Evolutionary conservation across 805 yeast genomes (phyloP).

Genomic region (Cyberlindnera maclurae): DNA sequence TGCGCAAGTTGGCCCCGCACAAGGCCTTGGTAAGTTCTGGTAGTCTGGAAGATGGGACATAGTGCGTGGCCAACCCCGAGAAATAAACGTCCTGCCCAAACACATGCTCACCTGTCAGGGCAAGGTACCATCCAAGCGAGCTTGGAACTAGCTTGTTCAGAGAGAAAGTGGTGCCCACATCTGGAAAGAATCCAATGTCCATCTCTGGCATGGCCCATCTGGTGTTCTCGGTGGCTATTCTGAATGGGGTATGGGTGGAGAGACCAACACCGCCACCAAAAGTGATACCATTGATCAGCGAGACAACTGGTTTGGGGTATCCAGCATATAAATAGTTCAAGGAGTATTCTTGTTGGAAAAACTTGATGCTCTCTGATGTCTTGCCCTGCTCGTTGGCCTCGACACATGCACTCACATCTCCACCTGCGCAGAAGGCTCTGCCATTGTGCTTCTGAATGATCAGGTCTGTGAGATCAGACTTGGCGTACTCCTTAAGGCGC

Average conservation of each 20-base stretch:
- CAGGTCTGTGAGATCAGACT: conserved; percentile 55
- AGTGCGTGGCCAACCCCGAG: conserved; percentile 88
- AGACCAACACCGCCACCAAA: conserved; percentile 99
- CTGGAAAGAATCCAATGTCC: conserved; percentile 93
- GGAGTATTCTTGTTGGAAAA: conserved; percentile 76
- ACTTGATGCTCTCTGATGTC: conserved; percentile 44
- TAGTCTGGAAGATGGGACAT: conserved; percentile 60
- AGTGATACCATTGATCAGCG: conserved; percentile 84
- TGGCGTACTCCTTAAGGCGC: conserved; percentile 68
- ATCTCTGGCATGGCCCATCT: conserved; percentile 97
- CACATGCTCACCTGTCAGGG: conserved; percentile 77
- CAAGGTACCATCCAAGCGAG: conserved; percentile 76
- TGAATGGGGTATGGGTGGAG: conserved; percentile 83
- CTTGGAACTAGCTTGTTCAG: conserved; percentile 71
- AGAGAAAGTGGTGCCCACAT: conserved; percentile 91
- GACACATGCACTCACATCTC: conserved; percentile 85
- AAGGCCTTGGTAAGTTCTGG: conserved; percentile 58
- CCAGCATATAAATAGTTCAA: conserved; percentile 74
- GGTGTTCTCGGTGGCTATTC: conserved; percentile 89
- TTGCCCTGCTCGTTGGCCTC: conserved; percentile 43
- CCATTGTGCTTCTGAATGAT: conserved; percentile 60
- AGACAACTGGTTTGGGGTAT: conserved; percentile 81
- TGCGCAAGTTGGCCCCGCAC: conserved; percentile 30
- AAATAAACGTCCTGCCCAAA: conserved; percentile 75
- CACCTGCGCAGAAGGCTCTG: conserved; percentile 85